Base-by-base conservation (phyloP, 2,329 filamentous ascomycete genomes). In the Volutella citrinella region DNA sequence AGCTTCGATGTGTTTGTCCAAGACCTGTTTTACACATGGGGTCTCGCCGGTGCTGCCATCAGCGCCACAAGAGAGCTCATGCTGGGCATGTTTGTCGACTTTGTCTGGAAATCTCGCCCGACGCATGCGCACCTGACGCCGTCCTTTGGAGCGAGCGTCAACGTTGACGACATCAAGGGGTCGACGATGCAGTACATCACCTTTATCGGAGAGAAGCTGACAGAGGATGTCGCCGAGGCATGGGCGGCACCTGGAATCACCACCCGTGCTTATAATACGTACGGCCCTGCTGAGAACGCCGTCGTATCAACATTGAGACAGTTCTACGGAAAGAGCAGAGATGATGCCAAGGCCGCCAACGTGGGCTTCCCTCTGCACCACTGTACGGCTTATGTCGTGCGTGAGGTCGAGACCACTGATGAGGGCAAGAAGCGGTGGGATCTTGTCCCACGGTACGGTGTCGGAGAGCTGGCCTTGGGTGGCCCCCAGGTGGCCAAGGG, bases 11-110 rank as follows among this genome's bases (percentile, higher is more conserved):
- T 64, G 10, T 67, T 61, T 18, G 74, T 82, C 1, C 80, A 81
- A 46, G 80, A 82, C 43, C 76, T 82, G 10, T 81, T 83, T 51
- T 80, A 78, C 48, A 65, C 78, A 3, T 80, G 77, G 71, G 64
- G 71, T 37, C 62, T 61, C n/a, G 78, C 78, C 7, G 78, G 80
- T 56, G 70, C 68, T 19, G 56, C 83, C n/a, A 78, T 76, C 49
- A 71, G 75, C 16, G 72, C 72, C 1, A 68, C 64, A 2, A 75
- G 77, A 37, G 74, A 79, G 34, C 60, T 74, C 12, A 56, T 82
- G 5, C 74, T 78, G 36, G 62, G 64, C 27, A 68, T 79, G 40
- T 64, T 81, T 12, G 72, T 77, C 44, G 52, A 59, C 13, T 64
- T 70, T 14, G 75, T 81, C 34, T 65, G 69, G 15, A 43, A 49